A percentile compares a stretch with the other conserved stretches of the same genome.
phyloP scores from a whole-genome alignment of 78 protist species.

The Chrysochromulina tobinii region DNA sequence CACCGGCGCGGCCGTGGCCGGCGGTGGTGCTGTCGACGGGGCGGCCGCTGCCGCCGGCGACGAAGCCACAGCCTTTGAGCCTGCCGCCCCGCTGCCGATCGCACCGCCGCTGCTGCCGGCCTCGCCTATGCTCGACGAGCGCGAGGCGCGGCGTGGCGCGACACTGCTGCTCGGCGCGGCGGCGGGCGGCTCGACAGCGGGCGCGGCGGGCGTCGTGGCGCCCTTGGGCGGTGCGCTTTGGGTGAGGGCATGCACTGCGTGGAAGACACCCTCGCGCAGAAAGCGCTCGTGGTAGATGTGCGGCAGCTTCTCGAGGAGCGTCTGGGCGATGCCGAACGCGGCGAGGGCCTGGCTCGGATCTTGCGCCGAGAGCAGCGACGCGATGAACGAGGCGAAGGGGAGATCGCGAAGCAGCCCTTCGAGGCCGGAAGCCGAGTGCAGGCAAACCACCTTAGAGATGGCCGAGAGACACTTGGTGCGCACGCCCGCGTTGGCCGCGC shows the following conservation, averaged over 20 bases:
- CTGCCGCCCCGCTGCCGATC: neutral
- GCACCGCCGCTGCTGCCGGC: no score
- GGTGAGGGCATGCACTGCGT: neutral
- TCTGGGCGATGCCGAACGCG: conserved; percentile 19
- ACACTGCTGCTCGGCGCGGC: neutral
- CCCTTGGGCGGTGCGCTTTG: neutral
- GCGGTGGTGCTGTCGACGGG: no score
- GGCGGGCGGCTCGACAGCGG: neutral
- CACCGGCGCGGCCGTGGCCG: neutral
- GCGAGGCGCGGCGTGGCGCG: neutral
- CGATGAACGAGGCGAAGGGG: conserved; percentile 3
- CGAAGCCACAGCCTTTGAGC: neutral
- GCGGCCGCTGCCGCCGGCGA: neutral
- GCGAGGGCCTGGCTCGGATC: neutral
- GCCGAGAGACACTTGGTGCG: neutral
- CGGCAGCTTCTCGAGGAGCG: conserved; percentile 38
- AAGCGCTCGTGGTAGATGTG: neutral
- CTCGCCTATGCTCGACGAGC: neutral
- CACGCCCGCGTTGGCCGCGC: neutral
- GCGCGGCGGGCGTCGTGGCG: neutral
- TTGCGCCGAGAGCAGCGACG: neutral
- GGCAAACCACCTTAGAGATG: conserved; percentile 5
- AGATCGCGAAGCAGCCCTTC: neutral
- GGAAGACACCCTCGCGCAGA: conserved; percentile 43
- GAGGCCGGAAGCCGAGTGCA: neutral